phyloP scores from a whole-genome alignment of 2,329 filamentous ascomycete genomes.

The Aspergillus hortae region DNA sequence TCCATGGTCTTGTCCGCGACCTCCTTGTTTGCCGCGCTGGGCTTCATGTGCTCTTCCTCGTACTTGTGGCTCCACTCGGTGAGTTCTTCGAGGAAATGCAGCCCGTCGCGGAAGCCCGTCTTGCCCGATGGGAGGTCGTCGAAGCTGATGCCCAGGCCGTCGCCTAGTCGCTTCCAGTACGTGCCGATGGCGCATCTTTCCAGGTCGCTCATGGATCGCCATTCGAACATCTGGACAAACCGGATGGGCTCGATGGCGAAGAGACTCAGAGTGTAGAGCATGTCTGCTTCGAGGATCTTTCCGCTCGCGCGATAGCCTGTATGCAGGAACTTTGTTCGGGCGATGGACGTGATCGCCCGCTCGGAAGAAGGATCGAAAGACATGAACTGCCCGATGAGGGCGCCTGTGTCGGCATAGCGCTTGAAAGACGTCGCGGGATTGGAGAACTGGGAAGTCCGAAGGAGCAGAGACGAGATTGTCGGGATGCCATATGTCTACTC shows the following conservation, averaged over 20 bases:
- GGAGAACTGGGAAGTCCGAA: constrained; percentile 49
- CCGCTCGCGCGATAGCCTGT: constrained; percentile 53
- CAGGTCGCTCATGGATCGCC: constrained; percentile 63
- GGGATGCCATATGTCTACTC: constrained; percentile 54
- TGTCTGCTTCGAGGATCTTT: constrained; percentile 59
- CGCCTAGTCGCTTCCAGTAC: constrained; percentile 68
- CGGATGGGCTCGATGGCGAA: constrained; percentile 64
- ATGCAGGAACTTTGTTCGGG: constrained; percentile 64
- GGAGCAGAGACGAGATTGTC: constrained; percentile 49
- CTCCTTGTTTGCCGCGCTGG: constrained; percentile 45
- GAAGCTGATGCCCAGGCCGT: constrained; percentile 63
- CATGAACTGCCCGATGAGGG: constrained; percentile 49
- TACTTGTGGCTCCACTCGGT: constrained; percentile 52
- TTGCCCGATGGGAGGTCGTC: constrained; percentile 38
- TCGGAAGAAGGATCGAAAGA: constrained; percentile 41
- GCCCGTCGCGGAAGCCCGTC: constrained; percentile 45
- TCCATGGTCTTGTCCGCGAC: constrained; percentile 59
- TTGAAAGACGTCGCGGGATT: constrained; percentile 47
- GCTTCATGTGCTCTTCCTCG: constrained; percentile 58
- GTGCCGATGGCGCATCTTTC: constrained; percentile 64
- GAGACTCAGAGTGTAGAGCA: constrained; percentile 62
- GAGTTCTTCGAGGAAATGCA: constrained; percentile 52
- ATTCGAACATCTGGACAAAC: constrained; percentile 66
- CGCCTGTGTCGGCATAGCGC: constrained; percentile 50
- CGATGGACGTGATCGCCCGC: constrained; percentile 51